Percentiles rank a stretch among this genome's conserved stretches.
These are phyloP conservation scores for Sugiyamaella boreocaroliniensis DNA, from an alignment of 805 yeast species.

Conservation along the genomic window DNA sequence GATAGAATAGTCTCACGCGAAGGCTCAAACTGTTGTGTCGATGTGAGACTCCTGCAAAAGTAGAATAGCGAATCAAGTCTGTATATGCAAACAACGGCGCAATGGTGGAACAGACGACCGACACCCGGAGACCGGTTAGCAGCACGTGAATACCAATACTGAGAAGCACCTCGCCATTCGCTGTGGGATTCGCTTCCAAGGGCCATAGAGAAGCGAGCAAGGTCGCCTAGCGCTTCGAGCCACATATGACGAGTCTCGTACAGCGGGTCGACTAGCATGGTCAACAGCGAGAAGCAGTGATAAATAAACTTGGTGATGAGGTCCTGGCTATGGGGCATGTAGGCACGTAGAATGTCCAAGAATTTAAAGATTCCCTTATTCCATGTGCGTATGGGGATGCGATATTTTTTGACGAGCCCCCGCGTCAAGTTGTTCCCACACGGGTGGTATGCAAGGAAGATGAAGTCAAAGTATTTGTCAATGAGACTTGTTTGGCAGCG, in stretches of 20 bases:
- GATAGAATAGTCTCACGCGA: slow-evolving; percentile 15
- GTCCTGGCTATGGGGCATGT: slow-evolving; percentile 16
- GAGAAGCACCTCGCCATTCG: slow-evolving; percentile 81
- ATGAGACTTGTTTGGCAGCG: slow-evolving; percentile 15
- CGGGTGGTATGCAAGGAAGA: slow-evolving; percentile 22
- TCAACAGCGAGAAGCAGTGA: slow-evolving; percentile 18
- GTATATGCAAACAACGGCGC: slow-evolving; percentile 79
- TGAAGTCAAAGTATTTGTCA: slow-evolving; percentile 21
- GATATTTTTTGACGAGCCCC: slow-evolving; percentile 19
- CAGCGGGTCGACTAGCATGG: slow-evolving; percentile 22
- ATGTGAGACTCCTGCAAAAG: slow-evolving; percentile 21
- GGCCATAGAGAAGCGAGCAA: slow-evolving; percentile 84
- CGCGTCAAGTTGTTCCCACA: slow-evolving; percentile 15
- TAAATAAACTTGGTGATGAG: slow-evolving; percentile 17
- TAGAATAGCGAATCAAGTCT: slow-evolving; percentile 30
- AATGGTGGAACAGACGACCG: slow-evolving; percentile 81
- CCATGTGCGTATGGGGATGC: slow-evolving; percentile 22
- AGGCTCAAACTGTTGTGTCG: slow-evolving; percentile 18
- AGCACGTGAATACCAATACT: slow-evolving; percentile 73
- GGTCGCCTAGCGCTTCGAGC: slow-evolving; percentile 81
- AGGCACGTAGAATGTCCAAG: slow-evolving; percentile 17
- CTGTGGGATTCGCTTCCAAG: slow-evolving; percentile 69
- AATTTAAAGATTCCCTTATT: slow-evolving; percentile 23
- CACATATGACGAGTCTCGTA: slow-evolving; percentile 38
- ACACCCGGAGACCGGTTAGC: slow-evolving; percentile 71